phyloP scores from a whole-genome alignment of 441 rosid species.

The Daphne laureola region DNA sequence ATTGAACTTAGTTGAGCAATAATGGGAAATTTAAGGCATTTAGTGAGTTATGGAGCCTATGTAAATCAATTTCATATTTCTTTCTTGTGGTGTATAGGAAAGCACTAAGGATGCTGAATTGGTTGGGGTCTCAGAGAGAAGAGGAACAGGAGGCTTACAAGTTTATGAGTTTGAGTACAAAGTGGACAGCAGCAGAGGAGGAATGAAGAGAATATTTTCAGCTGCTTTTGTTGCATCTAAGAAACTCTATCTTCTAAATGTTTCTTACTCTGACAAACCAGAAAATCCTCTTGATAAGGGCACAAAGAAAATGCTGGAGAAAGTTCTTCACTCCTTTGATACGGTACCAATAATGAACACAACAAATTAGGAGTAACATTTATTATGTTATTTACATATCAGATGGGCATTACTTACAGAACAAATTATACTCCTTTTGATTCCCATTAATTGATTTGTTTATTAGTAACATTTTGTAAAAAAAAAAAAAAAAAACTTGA shows the following conservation, averaged over 20 bases:
- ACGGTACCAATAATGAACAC: slow-evolving; percentile 13
- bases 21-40: too few relatives aligned
- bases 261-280: slow-evolving; percentile 59
- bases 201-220: slow-evolving; percentile 68
- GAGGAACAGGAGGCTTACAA: slow-evolving; percentile 42
- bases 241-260: slow-evolving; percentile 68
- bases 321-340: slow-evolving; percentile 82
- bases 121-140: slow-evolving; percentile 54
- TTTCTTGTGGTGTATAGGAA: slow-evolving; percentile 36
- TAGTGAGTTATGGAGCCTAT: too few relatives aligned
- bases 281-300: slow-evolving; percentile 54
- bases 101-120: slow-evolving; percentile 68
- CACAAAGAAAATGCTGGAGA: slow-evolving; percentile 51
- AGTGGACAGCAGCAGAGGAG: slow-evolving; percentile 76
- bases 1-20: too few relatives aligned
- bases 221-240: slow-evolving; percentile 70
- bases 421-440: too few relatives aligned
- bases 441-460: too few relatives aligned
- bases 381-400: too few relatives aligned
- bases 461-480: too few relatives aligned
- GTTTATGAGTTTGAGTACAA: slow-evolving; percentile 76
- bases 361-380: too few relatives aligned
- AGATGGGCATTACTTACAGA: too few relatives aligned
- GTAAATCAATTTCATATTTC: not conserved
- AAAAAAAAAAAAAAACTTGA: too few relatives aligned